Percentiles rank a stretch among this genome's conserved stretches.
Conservation (phyloP, 2,329 filamentous ascomycete species). For the Colletotrichum sp. region DNA sequence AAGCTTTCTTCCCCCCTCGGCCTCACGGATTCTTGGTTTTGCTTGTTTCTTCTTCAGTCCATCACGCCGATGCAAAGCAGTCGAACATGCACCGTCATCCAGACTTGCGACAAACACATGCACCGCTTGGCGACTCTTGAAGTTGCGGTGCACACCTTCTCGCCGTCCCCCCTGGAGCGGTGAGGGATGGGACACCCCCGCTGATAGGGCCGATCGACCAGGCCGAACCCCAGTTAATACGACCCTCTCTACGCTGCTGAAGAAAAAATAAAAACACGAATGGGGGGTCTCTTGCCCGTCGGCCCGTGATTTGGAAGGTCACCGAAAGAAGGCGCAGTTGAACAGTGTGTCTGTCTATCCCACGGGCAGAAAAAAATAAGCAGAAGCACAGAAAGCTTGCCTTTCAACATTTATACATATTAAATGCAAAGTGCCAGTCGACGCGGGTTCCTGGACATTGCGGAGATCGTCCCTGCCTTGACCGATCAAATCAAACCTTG, state of each 20-base stretch:
- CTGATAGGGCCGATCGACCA: slow-evolving; percentile 19
- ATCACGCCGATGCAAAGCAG: background rate
- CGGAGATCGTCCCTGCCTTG: background rate
- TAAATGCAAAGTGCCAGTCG: background rate
- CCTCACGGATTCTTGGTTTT: background rate
- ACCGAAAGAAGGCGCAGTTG: background rate
- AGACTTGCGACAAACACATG: background rate
- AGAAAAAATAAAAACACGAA: background rate
- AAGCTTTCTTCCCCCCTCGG: background rate
- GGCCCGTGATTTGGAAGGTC: background rate
- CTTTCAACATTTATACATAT: background rate
- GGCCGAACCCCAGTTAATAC: slow-evolving; percentile 13
- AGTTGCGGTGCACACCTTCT: background rate
- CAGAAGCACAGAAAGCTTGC: background rate
- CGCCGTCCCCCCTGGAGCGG: background rate
- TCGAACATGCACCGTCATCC: background rate
- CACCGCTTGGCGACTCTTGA: background rate
- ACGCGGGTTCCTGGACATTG: background rate
- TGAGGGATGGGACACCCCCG: slow-evolving; percentile 4
- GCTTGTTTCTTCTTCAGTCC: background rate
- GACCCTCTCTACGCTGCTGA: background rate
- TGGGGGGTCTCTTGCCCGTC: background rate
- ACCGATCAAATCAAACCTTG: background rate
- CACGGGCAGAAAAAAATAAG: background rate
- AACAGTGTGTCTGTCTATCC: background rate